These are phyloP conservation scores for Phyllostachys edulis DNA, from an alignment of 176 grass and related monocot genomes.

Conservation along the genomic window DNA sequence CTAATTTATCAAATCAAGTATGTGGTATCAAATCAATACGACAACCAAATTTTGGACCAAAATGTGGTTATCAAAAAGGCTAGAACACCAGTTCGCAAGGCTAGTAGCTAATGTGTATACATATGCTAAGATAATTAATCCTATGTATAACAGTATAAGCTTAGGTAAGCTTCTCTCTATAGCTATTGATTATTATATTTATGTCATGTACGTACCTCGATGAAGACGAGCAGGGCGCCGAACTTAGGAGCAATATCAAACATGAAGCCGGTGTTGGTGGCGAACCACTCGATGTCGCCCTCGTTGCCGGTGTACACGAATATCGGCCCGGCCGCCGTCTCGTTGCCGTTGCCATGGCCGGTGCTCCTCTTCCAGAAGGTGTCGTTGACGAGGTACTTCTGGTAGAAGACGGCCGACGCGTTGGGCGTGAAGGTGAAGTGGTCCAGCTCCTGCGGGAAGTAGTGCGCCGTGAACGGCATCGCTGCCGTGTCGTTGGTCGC, in stretches of 20 bases:
- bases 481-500: background rate
- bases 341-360: background rate
- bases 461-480: constrained; percentile 68
- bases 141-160: background rate
- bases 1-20: background rate
- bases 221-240: constrained; percentile 85
- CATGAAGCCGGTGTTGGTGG: constrained; percentile 87
- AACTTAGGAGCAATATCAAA: constrained; percentile 79
- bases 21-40: background rate
- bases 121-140: background rate
- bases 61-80: background rate
- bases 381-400: constrained; percentile 91
- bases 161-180: background rate
- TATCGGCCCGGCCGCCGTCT: constrained; percentile 37
- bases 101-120: background rate
- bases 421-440: constrained; percentile 97
- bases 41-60: background rate
- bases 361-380: constrained; percentile 58
- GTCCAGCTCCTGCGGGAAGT: constrained; percentile 89
- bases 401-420: constrained; percentile 55
- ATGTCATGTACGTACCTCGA: constrained; percentile 50
- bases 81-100: background rate
- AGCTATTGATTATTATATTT: background rate
- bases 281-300: constrained; percentile 83
- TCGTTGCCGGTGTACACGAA: constrained; percentile 98